Conservation (phyloP, 2,329 filamentous ascomycete species). For the Hawksworthiomyces lignivorus region DNA sequence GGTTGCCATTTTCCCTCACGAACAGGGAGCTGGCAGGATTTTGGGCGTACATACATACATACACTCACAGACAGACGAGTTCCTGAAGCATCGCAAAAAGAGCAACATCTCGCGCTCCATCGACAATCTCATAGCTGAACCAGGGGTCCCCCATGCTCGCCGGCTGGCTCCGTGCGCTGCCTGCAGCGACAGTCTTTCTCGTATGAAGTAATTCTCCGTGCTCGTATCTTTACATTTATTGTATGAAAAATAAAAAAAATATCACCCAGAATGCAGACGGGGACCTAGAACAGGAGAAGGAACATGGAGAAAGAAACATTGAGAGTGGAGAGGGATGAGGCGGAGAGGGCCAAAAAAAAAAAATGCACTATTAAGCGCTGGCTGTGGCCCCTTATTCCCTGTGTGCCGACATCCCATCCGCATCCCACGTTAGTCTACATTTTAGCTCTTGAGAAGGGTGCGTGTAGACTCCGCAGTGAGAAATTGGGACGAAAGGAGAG, state of each 20-base stretch:
- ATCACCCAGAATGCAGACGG: too few relatives aligned
- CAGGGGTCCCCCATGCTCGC: background rate
- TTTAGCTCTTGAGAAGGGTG: background rate
- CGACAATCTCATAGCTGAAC: conserved; percentile 4
- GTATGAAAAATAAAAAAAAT: too few relatives aligned
- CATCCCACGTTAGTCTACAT: conserved; percentile 9
- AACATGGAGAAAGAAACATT: background rate
- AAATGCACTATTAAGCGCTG: conserved; percentile 10
- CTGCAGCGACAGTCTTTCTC: too few relatives aligned
- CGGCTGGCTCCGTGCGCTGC: conserved; percentile 5
- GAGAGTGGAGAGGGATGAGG: background rate
- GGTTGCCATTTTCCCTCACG: too few relatives aligned
- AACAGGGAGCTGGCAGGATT: too few relatives aligned
- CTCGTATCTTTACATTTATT: too few relatives aligned
- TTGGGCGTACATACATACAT: background rate
- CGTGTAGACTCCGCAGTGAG: conserved; percentile 3
- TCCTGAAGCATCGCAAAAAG: too few relatives aligned
- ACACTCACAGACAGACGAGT: too few relatives aligned
- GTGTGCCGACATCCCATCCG: conserved; percentile 4
- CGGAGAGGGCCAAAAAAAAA: too few relatives aligned
- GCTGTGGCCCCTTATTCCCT: conserved; percentile 2
- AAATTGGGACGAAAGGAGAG: conserved; percentile 5
- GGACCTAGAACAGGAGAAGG: too few relatives aligned
- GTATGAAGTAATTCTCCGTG: too few relatives aligned
- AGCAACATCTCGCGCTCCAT: background rate